Evolutionary conservation across 1,139 yeast genomes (phyloP).

Genomic region (Lodderomyces margitis): DNA sequence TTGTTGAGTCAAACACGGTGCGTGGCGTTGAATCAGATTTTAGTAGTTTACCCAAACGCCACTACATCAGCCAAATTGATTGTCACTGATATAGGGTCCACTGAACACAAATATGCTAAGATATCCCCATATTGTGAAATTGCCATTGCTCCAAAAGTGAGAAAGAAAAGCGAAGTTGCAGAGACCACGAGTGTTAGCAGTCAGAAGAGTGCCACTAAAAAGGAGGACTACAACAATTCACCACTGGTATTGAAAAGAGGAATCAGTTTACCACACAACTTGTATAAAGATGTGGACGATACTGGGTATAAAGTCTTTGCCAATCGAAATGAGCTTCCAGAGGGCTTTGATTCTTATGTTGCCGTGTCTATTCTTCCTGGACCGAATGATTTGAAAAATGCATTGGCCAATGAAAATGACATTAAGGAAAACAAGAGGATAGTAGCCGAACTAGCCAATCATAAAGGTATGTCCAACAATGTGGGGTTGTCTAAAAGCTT

Average conservation of each 20-base stretch:
- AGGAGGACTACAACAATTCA: constrained; percentile 28
- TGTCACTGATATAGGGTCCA: constrained; percentile 62
- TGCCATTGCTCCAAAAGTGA: constrained; percentile 75
- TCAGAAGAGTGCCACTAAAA: constrained; percentile 16
- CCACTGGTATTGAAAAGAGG: constrained; percentile 54
- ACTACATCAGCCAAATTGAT: constrained; percentile 62
- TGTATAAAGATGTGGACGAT: constrained; percentile 22
- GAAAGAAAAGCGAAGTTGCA: constrained; percentile 35
- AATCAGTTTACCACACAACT: constrained; percentile 52
- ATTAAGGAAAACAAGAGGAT: constrained; percentile 45
- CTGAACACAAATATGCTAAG: constrained; percentile 47
- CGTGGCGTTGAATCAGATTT: constrained; percentile 55
- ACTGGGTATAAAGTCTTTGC: constrained; percentile 43
- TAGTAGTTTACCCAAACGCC: constrained; percentile 71
- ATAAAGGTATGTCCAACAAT: constrained; percentile 33
- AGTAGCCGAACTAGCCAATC: constrained; percentile 52
- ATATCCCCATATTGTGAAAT: constrained; percentile 75
- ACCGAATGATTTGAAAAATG: constrained; percentile 35
- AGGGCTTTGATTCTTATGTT: constrained; percentile 38
- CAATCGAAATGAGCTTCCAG: constrained; percentile 35
- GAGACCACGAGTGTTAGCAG: constrained; percentile 26
- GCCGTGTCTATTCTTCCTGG: constrained; percentile 59
- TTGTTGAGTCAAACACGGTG: constrained; percentile 81
- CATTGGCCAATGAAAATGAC: constrained; percentile 15
- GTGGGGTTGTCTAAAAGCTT: constrained; percentile 58